phyloP scores from a whole-genome alignment of 345 rosid genomes.

The Leavenworthia alabamica region DNA sequence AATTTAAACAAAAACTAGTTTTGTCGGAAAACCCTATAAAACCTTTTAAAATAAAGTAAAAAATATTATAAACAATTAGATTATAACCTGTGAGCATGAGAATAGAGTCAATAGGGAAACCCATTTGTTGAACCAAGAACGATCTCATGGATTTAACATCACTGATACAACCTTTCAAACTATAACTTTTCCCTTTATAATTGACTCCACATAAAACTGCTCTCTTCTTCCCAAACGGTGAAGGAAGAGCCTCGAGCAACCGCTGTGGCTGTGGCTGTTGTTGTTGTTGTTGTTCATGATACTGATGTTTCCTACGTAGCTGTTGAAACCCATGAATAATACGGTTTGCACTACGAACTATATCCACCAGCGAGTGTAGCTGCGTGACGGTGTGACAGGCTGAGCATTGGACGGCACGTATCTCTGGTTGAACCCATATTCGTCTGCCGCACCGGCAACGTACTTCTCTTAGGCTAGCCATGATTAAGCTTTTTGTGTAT shows the following conservation, averaged over 20 bases:
- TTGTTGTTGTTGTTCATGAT: neutral
- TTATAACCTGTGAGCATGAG: conserved; percentile 46
- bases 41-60: too few species aligned
- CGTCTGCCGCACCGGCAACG: conserved; percentile 48
- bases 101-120: conserved; percentile 46
- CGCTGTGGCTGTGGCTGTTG: neutral
- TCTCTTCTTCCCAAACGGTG: conserved; percentile 42
- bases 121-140: conserved; percentile 42
- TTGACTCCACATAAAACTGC: conserved; percentile 61
- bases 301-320: conserved; percentile 11
- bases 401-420: conserved; percentile 35
- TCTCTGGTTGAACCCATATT: conserved; percentile 40
- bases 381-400: conserved; percentile 42
- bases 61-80: too few species aligned
- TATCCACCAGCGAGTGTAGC: conserved; percentile 13
- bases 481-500: neutral
- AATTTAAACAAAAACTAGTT: too few species aligned
- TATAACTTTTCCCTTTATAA: conserved; percentile 41
- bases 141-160: conserved; percentile 52
- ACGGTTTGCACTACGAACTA: conserved; percentile 21
- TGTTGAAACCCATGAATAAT: conserved; percentile 24
- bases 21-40: too few species aligned
- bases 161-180: conserved; percentile 51
- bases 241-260: conserved; percentile 28
- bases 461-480: conserved; percentile 39